Evolutionary conservation across 23 red algal species (phyloP), one percentile per base, ranked within the genome.

Genomic region (Cyanidiococcus yangmingshanensis): DNA sequence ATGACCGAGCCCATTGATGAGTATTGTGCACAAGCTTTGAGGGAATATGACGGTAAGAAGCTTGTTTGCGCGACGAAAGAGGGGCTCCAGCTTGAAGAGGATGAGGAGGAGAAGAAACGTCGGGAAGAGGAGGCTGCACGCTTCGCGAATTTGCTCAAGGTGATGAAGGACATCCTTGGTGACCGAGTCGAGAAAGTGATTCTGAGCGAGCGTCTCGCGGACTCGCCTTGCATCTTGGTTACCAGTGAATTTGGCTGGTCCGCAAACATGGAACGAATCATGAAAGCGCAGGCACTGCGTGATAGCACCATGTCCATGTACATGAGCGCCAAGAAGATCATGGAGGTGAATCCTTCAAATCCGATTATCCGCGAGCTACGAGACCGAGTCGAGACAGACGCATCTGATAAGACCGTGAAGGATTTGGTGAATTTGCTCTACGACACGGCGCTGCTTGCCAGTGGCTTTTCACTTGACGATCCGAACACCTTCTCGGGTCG

Each of bases 1-100:
- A 96, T 96, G 92, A 82, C 83, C 29, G 92, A 96, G 80, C 92
- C 92, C 38, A 96, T 96, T 39, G 92, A 96, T 67, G 92, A 96
- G 84, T 96, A 96, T 82, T 96, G 92, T 36, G 89, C 90, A 36
- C 92, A 96, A 58, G 87, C 90, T 68, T 74, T 96, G 1, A 87
- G 90, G 68, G 92, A 96, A 79, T 96, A 88, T 59, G 92, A 96
- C 51, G 87, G 87, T 40, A 96, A 96, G 83, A 96, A 96, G 76
- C 68, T 96, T 50, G 87, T 96, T n/a, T 90, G 92, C 80, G 83
- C 83, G 0, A 89, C 92, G 21, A 96, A 96, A 84, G 92, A 96
- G 50, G 87, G 87, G 37, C 77, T 96, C 79, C 79, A 86, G 74
- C 27, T 96, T 67, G 92, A 96, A 27, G 74, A 38, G 16, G 84